phyloP scores from a whole-genome alignment of 2,329 filamentous ascomycete species.

The Fonsecaea multimorphosa region DNA sequence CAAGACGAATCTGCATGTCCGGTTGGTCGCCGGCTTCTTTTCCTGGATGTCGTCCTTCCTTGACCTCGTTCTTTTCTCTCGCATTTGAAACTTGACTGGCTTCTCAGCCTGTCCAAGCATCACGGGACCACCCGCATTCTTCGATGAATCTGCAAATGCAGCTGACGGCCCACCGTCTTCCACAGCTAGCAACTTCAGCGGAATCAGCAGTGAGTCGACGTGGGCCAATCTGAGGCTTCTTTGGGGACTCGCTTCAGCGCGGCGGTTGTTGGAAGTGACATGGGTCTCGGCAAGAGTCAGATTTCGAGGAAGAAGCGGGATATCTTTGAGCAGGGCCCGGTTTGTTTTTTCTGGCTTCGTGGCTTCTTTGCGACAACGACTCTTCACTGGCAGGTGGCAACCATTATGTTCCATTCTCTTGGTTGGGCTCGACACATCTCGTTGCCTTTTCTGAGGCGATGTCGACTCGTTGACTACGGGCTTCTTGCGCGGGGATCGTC shows the following conservation, averaged over 20 bases:
- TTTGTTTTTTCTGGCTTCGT: neutral
- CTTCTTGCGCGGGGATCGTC: slow-evolving; percentile 38
- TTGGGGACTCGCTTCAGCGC: slow-evolving; percentile 27
- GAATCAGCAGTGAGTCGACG: slow-evolving; percentile 46
- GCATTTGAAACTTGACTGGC: slow-evolving; percentile 35
- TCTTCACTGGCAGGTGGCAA: neutral
- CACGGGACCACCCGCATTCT: neutral
- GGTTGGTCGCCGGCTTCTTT: slow-evolving; percentile 7
- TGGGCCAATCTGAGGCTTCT: slow-evolving; percentile 43
- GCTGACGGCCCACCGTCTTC: slow-evolving; percentile 19
- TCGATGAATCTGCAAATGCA: neutral
- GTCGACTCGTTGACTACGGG: neutral
- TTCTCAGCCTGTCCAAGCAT: neutral
- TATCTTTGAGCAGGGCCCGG: neutral
- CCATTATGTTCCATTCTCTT: neutral
- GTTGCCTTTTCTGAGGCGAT: slow-evolving; percentile 17
- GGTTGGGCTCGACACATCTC: neutral
- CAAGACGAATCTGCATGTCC: slow-evolving; percentile 36
- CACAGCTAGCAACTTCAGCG: slow-evolving; percentile 40
- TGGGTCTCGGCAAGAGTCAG: slow-evolving; percentile 8
- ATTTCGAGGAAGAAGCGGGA: slow-evolving; percentile 20
- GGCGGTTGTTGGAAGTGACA: slow-evolving; percentile 28
- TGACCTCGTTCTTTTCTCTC: slow-evolving; percentile 14
- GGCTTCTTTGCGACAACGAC: neutral
- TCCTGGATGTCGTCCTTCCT: neutral